phyloP scores from a whole-genome alignment of 306 rosid species.

The Corylus heterophylla region DNA sequence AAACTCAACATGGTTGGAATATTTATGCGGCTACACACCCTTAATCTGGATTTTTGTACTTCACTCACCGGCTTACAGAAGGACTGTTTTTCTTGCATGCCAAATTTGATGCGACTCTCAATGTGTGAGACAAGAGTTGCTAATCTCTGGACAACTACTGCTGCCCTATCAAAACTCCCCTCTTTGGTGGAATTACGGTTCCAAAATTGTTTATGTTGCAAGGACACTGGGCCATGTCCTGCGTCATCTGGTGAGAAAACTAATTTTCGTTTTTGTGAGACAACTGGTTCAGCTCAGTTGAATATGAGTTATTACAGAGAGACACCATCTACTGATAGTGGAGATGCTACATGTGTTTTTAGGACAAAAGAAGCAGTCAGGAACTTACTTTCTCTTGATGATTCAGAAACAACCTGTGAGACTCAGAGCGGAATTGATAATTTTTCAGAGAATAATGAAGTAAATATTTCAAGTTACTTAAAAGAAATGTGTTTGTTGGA shows the following conservation, averaged over 20 bases:
- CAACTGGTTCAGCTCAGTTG: constrained; percentile 36
- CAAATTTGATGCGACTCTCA: constrained; percentile 65
- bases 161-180: constrained; percentile 73
- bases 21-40: constrained; percentile 62
- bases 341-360: constrained; percentile 40
- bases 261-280: constrained; percentile 16
- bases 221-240: constrained; percentile 50
- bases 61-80: constrained; percentile 58
- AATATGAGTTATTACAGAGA: constrained; percentile 37
- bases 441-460: constrained; percentile 63
- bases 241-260: constrained; percentile 46
- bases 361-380: constrained; percentile 46
- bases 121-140: constrained; percentile 76
- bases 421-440: constrained; percentile 50
- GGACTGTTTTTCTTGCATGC: constrained; percentile 80
- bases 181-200: constrained; percentile 74
- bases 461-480: constrained; percentile 36
- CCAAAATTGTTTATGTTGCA: constrained; percentile 65
- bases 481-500: constrained; percentile 39
- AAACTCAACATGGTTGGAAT: constrained; percentile 71
- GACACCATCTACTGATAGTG: constrained; percentile 28
- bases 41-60: constrained; percentile 73
- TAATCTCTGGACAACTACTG: constrained; percentile 84
- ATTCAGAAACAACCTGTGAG: constrained; percentile 43
- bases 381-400: constrained; percentile 45